phyloP scores from a whole-genome alignment of 495 filamentous ascomycete species.

The Oidiodendron maius region DNA sequence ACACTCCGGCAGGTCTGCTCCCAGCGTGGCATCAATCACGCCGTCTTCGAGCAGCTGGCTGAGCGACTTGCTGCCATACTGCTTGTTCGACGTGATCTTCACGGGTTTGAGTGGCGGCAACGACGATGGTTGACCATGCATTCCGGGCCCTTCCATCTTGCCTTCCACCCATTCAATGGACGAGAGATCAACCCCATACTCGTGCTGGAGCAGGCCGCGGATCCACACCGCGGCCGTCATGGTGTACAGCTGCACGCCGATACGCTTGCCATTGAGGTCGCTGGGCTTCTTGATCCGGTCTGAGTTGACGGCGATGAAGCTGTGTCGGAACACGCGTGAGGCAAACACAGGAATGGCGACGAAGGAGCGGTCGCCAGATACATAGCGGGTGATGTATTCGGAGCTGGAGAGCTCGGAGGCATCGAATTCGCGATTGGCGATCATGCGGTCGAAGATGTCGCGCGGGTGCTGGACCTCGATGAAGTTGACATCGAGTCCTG shows the following conservation, averaged over 20 bases:
- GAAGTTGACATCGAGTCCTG: slow-evolving; percentile 29
- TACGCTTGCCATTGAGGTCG: slow-evolving; percentile 34
- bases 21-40: slow-evolving; percentile 34
- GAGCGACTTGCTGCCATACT: slow-evolving; percentile 27
- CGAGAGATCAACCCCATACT: slow-evolving; percentile 30
- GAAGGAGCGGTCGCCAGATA: slow-evolving; percentile 25
- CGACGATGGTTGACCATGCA: slow-evolving; percentile 26
- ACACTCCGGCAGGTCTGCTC: slow-evolving; percentile 29
- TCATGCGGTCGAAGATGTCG: slow-evolving; percentile 17
- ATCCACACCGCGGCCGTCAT: slow-evolving; percentile 39
- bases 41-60: slow-evolving; percentile 31
- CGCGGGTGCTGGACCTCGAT: slow-evolving; percentile 25
- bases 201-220: slow-evolving; percentile 27
- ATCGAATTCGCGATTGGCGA: slow-evolving; percentile 33
- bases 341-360: slow-evolving; percentile 37
- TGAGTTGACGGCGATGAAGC: slow-evolving; percentile 33
- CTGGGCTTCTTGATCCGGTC: slow-evolving; percentile 24
- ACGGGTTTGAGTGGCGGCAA: slow-evolving; percentile 26
- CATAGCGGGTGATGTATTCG: slow-evolving; percentile 32
- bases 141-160: slow-evolving; percentile 25
- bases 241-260: slow-evolving; percentile 35
- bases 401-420: slow-evolving; percentile 30
- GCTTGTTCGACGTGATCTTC: slow-evolving; percentile 23
- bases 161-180: slow-evolving; percentile 33
- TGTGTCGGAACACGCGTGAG: slow-evolving; percentile 32